Conservation (phyloP, 1,284 basidiomycete genomes). For the Apiotrichum laibachii region DNA sequence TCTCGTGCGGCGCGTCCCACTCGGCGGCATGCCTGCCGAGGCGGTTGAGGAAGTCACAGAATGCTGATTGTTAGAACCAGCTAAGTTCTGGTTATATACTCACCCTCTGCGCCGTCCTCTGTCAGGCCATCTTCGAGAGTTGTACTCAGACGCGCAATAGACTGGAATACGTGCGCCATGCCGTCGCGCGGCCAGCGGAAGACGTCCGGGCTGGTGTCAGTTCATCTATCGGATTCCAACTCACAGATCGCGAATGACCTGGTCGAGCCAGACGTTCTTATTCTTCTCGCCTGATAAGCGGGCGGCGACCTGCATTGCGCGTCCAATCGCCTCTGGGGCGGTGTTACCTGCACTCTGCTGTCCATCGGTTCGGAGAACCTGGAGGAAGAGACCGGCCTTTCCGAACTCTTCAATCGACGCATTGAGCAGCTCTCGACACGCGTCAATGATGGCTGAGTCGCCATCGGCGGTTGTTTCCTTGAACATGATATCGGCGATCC, state of each 20-base stretch:
- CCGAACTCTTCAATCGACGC: conserved; percentile 23
- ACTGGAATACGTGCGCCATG: conserved; percentile 28
- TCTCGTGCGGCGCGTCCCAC: conserved; percentile 27
- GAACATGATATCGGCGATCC: conserved; percentile 26
- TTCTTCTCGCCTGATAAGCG: background rate
- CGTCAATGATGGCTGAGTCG: conserved; percentile 14
- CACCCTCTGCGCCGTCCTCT: conserved; percentile 29
- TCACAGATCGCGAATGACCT: conserved; percentile 22
- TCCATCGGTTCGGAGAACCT: conserved; percentile 26
- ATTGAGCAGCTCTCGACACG: conserved; percentile 12
- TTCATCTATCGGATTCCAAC: background rate
- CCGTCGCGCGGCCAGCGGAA: conserved; percentile 28
- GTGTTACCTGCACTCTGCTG: background rate
- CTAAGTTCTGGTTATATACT: conserved; percentile 1
- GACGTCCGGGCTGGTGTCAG: conserved; percentile 27
- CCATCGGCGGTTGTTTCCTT: conserved; percentile 13
- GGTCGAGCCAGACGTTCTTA: conserved; percentile 21
- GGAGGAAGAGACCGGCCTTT: conserved; percentile 33
- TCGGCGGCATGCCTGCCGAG: conserved; percentile 38
- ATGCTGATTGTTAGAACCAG: conserved; percentile 16
- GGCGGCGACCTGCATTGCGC: conserved; percentile 12
- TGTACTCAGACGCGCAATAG: conserved; percentile 21
- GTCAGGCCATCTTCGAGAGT: conserved; percentile 23
- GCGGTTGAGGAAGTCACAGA: conserved; percentile 34
- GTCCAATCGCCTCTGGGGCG: conserved; percentile 4